Evolutionary conservation across 2,329 filamentous ascomycete species (phyloP).

Genomic region (Alternaria novae-zelandiae): DNA sequence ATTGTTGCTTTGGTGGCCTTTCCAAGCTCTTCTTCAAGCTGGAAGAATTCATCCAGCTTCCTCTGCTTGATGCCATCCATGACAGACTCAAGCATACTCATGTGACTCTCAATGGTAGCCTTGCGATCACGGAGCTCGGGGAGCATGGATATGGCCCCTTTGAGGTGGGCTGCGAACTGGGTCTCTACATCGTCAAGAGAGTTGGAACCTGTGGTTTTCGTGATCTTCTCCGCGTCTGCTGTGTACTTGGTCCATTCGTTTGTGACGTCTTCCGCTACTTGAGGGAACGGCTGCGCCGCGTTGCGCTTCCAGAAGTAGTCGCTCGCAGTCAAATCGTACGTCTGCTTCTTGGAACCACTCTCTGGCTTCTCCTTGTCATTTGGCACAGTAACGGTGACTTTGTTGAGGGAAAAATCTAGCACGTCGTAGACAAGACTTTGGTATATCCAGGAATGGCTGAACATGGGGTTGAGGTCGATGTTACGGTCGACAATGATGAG

Average conservation of each 20-base stretch:
- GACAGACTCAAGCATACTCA: conserved; percentile 82
- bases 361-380: conserved; percentile 77
- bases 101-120: conserved; percentile 75
- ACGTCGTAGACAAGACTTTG: conserved; percentile 13
- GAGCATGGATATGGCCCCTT: conserved; percentile 90
- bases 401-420: conserved; percentile 81
- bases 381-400: conserved; percentile 88
- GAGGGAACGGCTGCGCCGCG: conserved; percentile 61
- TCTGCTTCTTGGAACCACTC: conserved; percentile 80
- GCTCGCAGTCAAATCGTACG: conserved; percentile 85
- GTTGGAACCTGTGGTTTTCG: conserved; percentile 90
- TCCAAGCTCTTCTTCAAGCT: conserved; percentile 92
- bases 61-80: conserved; percentile 57
- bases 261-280: conserved; percentile 87
- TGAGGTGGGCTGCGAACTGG: conserved; percentile 90
- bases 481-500: conserved; percentile 94
- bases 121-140: conserved; percentile 94
- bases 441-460: conserved; percentile 89
- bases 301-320: conserved; percentile 99
- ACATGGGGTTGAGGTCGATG: conserved; percentile 94
- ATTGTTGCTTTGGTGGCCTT: conserved; percentile 79
- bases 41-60: conserved; percentile 94
- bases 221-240: conserved; percentile 92
- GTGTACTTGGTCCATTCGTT: conserved; percentile 93
- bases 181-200: conserved; percentile 93